A percentile compares a stretch with the other conserved stretches of the same genome.
Conservation (phyloP, 2,329 filamentous ascomycete genomes). For the Aspergillus hiratsukae region DNA sequence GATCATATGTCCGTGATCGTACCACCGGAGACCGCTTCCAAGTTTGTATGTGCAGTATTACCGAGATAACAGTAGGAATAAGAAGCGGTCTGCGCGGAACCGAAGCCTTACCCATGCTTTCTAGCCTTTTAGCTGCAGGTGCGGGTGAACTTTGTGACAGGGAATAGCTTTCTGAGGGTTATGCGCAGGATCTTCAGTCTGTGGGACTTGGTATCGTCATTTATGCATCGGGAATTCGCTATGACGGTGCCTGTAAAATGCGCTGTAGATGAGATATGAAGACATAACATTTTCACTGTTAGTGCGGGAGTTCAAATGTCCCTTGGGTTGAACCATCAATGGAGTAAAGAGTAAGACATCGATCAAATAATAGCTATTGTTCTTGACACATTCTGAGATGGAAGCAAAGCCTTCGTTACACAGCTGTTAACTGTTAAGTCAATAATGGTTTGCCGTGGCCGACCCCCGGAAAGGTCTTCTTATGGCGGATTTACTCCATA, state of each 20-base stretch:
- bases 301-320: no score
- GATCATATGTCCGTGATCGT: not conserved
- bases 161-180: not conserved
- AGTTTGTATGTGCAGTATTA: slow-evolving; percentile 1
- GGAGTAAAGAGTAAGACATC: not conserved
- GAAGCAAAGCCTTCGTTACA: not conserved
- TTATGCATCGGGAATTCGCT: not conserved
- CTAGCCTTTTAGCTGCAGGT: not conserved
- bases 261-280: no score
- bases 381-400: not conserved
- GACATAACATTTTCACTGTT: no score
- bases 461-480: not conserved
- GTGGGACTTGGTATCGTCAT: not conserved
- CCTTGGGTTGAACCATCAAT: no score
- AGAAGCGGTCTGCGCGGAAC: slow-evolving; percentile 19
- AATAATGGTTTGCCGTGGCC: no score
- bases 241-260: not conserved
- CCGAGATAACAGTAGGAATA: slow-evolving; percentile 4
- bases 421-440: no score
- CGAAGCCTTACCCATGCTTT: not conserved
- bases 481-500: not conserved
- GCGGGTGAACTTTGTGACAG: not conserved
- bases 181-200: not conserved
- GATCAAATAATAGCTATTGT: not conserved
- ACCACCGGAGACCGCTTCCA: not conserved